Conservation (phyloP, 768 basidiomycete species). For the Tulasnella sp. region DNA sequence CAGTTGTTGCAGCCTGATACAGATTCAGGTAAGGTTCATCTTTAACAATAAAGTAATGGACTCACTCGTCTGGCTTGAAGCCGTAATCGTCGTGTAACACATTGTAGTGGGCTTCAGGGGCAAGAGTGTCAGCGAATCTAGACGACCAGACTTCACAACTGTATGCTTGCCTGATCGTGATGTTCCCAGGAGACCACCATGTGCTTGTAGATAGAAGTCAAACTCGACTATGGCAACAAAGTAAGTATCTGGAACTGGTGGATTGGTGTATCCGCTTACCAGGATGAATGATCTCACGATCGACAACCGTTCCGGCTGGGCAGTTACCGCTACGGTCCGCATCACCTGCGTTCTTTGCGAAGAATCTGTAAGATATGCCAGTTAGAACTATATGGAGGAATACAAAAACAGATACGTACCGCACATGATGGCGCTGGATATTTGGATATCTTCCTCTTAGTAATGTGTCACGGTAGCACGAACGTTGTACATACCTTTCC, state of each 20-base stretch:
- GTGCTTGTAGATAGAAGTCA: constrained; percentile 68
- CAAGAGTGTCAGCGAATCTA: not conserved
- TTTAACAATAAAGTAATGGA: not conserved
- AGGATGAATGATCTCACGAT: constrained; percentile 27
- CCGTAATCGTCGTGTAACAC: constrained; percentile 2
- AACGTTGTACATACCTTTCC: constrained; percentile 38
- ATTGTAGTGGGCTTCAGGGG: not conserved
- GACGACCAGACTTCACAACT: not conserved
- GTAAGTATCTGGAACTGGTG: constrained; percentile 17
- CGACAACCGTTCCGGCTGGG: constrained; percentile 66
- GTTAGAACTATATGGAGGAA: too few species aligned
- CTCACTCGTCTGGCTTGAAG: constrained; percentile 9
- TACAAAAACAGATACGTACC: constrained; percentile 22
- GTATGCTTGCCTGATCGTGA: not conserved
- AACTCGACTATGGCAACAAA: constrained; percentile 57
- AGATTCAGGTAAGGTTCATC: constrained; percentile 30
- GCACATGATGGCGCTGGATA: constrained; percentile 44
- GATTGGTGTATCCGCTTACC: too few species aligned
- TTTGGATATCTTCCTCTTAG: too few species aligned
- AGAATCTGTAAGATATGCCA: too few species aligned
- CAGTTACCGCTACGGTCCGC: constrained; percentile 60
- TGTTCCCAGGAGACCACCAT: constrained; percentile 37
- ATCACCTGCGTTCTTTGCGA: constrained; percentile 34
- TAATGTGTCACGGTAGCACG: not conserved
- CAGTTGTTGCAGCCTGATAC: constrained; percentile 29